Evolutionary conservation across 2,329 filamentous ascomycete species (phyloP).

Genomic region (Akanthomyces lecanii): DNA sequence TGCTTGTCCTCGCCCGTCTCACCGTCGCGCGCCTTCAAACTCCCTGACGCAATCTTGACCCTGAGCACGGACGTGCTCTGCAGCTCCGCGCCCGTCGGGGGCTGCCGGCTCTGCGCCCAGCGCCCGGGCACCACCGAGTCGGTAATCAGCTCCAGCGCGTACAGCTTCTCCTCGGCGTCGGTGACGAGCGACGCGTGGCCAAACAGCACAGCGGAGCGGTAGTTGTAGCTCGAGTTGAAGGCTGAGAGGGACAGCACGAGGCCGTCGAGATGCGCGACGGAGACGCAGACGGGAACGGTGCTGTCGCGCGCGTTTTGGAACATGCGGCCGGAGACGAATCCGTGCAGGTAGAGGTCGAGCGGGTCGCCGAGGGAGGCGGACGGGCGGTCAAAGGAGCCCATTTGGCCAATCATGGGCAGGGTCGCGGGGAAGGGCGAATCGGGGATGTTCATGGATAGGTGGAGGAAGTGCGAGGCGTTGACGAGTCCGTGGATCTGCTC

Average conservation of each 20-base stretch:
- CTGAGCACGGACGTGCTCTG: constrained; percentile 68
- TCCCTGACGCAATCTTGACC: constrained; percentile 65
- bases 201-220: constrained; percentile 74
- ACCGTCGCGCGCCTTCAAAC: constrained; percentile 69
- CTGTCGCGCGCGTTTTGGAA: constrained; percentile 54
- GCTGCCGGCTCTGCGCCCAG: constrained; percentile 65
- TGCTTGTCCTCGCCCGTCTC: constrained; percentile 52
- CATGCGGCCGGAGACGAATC: constrained; percentile 75
- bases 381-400: constrained; percentile 66
- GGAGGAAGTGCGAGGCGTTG: constrained; percentile 68
- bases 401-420: constrained; percentile 81
- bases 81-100: constrained; percentile 70
- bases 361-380: constrained; percentile 59
- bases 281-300: constrained; percentile 64
- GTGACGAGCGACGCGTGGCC: constrained; percentile 67
- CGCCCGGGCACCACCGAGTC: constrained; percentile 65
- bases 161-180: constrained; percentile 66
- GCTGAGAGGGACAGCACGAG: constrained; percentile 75
- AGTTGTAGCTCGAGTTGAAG: constrained; percentile 81
- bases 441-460: constrained; percentile 70
- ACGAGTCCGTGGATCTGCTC: constrained; percentile 70
- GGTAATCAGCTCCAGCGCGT: constrained; percentile 75
- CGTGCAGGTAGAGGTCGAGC: constrained; percentile 76
- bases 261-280: constrained; percentile 73
- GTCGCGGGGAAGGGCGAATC: constrained; percentile 68